A percentile compares a stretch with the other conserved stretches of the same genome.
Conservation (phyloP, 768 basidiomycete genomes). For the Auricularia sp. region DNA sequence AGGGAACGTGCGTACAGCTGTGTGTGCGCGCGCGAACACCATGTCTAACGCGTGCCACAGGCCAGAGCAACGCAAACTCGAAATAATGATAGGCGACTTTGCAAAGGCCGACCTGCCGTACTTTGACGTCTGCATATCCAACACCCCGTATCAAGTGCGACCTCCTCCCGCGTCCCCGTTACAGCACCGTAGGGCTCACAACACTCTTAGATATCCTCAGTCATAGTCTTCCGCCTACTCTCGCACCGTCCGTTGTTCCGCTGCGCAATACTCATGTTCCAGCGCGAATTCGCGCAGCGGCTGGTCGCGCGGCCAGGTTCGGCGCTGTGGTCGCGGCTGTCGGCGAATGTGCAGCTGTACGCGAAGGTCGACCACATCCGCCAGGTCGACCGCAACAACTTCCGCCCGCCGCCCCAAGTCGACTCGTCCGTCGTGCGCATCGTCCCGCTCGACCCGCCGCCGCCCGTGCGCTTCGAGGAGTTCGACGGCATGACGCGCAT, state of each 20-base stretch:
- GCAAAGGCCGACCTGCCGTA: constrained; percentile 97
- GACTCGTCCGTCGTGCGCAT: constrained; percentile 89
- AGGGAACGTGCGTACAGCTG: constrained; percentile 76
- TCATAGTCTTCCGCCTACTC: constrained; percentile 90
- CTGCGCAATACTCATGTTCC: constrained; percentile 97
- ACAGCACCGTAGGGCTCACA: background rate
- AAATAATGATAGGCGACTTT: constrained; percentile 94
- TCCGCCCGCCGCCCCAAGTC: constrained; percentile 90
- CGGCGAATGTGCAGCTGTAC: constrained; percentile 95
- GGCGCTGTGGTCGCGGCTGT: constrained; percentile 83
- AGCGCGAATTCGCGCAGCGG: constrained; percentile 93
- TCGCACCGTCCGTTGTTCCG: constrained; percentile 93
- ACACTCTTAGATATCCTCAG: constrained; percentile 70
- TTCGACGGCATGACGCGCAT: constrained; percentile 93
- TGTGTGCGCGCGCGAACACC: background rate
- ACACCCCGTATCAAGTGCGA: constrained; percentile 87
- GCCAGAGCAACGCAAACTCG: constrained; percentile 89
- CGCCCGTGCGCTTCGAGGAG: constrained; percentile 91
- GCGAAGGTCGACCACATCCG: constrained; percentile 93
- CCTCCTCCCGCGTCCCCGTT: too few species aligned
- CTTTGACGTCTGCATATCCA: constrained; percentile 98
- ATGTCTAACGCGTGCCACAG: constrained; percentile 28
- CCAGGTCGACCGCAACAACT: constrained; percentile 95
- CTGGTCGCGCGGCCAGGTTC: constrained; percentile 79
- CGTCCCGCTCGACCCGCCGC: constrained; percentile 88